Evolutionary conservation across 2,329 filamentous ascomycete species (phyloP).

Genomic region (Fusarium sp.): DNA sequence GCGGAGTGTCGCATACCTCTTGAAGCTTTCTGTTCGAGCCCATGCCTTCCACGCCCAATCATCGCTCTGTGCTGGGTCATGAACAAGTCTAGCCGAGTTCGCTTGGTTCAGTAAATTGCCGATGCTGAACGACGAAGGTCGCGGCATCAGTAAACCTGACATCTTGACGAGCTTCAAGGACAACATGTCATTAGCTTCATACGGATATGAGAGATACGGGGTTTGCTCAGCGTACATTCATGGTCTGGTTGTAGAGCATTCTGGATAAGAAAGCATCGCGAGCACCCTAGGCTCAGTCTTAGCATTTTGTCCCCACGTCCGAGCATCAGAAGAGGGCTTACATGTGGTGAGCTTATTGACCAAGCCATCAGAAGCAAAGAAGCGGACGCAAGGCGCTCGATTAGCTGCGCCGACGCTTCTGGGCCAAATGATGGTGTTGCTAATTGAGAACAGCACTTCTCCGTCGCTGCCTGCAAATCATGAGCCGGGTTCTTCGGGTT

Average conservation of each 20-base stretch:
- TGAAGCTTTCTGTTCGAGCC: neutral
- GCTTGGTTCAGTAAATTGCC: neutral
- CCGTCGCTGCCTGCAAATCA: neutral
- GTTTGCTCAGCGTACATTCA: too few relatives aligned
- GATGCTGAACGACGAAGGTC: neutral
- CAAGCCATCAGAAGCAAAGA: neutral
- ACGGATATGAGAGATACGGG: too few relatives aligned
- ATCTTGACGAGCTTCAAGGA: neutral
- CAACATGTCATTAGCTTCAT: rapidly evolving
- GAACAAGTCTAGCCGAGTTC: neutral
- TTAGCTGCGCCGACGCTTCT: neutral
- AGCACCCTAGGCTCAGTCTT: rapidly evolving
- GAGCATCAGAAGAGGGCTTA: rapidly evolving
- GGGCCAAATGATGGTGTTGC: neutral
- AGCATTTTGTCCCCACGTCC: rapidly evolving
- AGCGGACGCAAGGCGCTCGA: neutral
- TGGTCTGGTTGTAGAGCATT: neutral
- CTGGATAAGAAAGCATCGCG: neutral
- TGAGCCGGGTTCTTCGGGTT: too few relatives aligned
- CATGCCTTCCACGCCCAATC: conserved; percentile 6
- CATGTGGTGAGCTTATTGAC: neutral
- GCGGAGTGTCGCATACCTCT: neutral
- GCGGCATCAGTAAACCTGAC: neutral
- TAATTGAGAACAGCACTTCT: conserved; percentile 1
- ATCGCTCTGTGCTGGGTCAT: neutral